phyloP scores from a whole-genome alignment of 1,284 basidiomycete genomes.

The Bjerkandera adusta region DNA sequence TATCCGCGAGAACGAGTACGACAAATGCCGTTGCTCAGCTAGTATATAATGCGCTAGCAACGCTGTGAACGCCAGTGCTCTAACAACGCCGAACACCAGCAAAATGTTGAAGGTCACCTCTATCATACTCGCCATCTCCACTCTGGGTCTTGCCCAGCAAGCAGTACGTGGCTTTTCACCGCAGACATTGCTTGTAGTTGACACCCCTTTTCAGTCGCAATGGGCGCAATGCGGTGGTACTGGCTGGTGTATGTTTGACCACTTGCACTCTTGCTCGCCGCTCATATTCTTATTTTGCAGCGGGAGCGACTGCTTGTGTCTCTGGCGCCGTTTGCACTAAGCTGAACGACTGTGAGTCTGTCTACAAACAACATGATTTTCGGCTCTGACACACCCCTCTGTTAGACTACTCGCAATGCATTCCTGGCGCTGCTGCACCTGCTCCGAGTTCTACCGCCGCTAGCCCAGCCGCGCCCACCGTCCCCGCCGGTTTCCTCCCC shows the following conservation, averaged over 20 bases:
- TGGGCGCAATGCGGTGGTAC: conserved; percentile 26
- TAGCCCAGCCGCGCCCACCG: conserved; percentile 15
- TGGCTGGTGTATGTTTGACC: conserved; percentile 14
- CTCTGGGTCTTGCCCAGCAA: conserved; percentile 24
- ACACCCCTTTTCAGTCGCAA: conserved; percentile 3
- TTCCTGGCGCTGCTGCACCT: conserved; percentile 26
- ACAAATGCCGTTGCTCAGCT: neutral
- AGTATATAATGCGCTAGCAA: neutral
- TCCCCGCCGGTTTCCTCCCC: conserved; percentile 25
- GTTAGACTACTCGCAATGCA: conserved; percentile 35
- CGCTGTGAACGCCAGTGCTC: neutral
- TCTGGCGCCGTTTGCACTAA: conserved; percentile 31
- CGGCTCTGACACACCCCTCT: neutral
- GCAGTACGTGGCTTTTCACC: conserved; percentile 13
- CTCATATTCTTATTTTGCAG: neutral
- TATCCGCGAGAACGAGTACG: conserved; percentile 3
- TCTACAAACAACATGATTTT: neutral
- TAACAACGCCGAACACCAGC: neutral
- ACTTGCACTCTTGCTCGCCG: neutral
- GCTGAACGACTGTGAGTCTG: conserved; percentile 27
- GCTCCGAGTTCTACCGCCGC: conserved; percentile 16
- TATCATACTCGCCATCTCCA: conserved; percentile 21
- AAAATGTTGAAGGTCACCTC: conserved; percentile 25
- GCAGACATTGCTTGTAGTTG: neutral
- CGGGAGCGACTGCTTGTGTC: conserved; percentile 23